Evolutionary conservation across 2,329 filamentous ascomycete genomes (phyloP).

Genomic region (Knufia fluminis): DNA sequence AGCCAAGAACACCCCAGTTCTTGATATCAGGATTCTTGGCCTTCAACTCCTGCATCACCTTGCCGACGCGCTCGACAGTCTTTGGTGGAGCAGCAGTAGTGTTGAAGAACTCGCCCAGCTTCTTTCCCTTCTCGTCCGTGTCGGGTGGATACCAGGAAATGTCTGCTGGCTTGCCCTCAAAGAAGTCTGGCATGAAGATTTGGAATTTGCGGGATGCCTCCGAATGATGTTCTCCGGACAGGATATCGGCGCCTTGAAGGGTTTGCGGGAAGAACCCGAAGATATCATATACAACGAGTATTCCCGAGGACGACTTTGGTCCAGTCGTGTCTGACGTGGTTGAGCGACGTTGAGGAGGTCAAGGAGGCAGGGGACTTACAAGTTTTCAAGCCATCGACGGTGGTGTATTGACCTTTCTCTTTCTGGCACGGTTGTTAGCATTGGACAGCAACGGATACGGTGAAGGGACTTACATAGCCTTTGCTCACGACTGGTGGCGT

Average conservation of each 20-base stretch:
- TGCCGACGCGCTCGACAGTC: constrained; percentile 46
- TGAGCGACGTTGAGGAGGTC: background rate
- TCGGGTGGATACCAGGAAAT: constrained; percentile 48
- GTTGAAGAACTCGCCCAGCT: constrained; percentile 40
- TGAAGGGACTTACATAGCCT: constrained; percentile 3
- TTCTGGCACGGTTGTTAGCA: background rate
- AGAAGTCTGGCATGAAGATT: constrained; percentile 88
- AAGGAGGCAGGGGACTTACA: constrained; percentile 23
- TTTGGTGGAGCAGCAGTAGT: constrained; percentile 45
- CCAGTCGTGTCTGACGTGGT: constrained; percentile 43
- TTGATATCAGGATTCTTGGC: constrained; percentile 38
- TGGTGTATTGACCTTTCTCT: constrained; percentile 49
- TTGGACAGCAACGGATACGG: background rate
- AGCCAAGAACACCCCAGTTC: constrained; percentile 52
- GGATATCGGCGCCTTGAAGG: constrained; percentile 54
- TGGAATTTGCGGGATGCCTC: constrained; percentile 65
- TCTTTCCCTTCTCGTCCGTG: constrained; percentile 51
- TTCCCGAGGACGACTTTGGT: constrained; percentile 45
- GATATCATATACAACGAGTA: constrained; percentile 46
- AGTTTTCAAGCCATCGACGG: constrained; percentile 53
- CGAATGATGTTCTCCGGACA: constrained; percentile 36
- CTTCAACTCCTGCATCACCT: constrained; percentile 46
- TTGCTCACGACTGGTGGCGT: constrained; percentile 6
- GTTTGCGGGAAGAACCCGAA: constrained; percentile 58
- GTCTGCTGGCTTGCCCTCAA: constrained; percentile 60